Evolutionary conservation across 176 grass and related monocot genomes (phyloP), one percentile per base, ranked within the genome.

Genomic region (Musa acuminata): DNA sequence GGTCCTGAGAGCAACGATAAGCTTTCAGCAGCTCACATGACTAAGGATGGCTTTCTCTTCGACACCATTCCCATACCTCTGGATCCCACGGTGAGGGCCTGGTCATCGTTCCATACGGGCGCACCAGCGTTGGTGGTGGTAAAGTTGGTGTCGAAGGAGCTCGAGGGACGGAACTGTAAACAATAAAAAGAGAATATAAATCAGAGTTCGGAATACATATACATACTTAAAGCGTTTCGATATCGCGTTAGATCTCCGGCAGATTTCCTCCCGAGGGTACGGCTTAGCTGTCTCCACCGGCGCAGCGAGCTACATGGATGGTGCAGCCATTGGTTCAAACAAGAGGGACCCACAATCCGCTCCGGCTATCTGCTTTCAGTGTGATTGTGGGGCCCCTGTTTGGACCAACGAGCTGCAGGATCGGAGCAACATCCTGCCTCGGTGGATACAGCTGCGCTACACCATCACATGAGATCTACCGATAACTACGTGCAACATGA

Each of bases 101-200:
- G 85, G 78, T 96, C 91, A 83, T 96, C 92, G 77, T 92, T 96
- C 92, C 92, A 96, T 22, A 96, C 92, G 0, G 92, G 92, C 0
- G 55, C 89, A 0, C 92, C 92, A 0, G 89, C 92, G 65, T 96
- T 96, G n/a, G 92, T 96, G 62, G 92, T 92, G 51, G 87, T 92
- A 29, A 87, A 87, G 69, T 35, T 71, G 52, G 85, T 84, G 80
- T 96, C 92, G 53, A 87, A 87, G 13, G 16, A 14, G 81, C 89
- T 96, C 66, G 92, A 92, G 71, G 92, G 92, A 12, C 92, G 92
- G 73, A 92, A 86, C 92, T 96, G 72, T 2, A 66, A 73, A 80
- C 71, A 49, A 73, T 14, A 27, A 14, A 54, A 19, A 5, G 11
- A 24, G 23, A 2, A 53, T 51, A 13, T 73, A 25, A 49, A 68